Evolutionary conservation across 2,329 filamentous ascomycete species (phyloP).

Genomic region (Xylaria digitata): DNA sequence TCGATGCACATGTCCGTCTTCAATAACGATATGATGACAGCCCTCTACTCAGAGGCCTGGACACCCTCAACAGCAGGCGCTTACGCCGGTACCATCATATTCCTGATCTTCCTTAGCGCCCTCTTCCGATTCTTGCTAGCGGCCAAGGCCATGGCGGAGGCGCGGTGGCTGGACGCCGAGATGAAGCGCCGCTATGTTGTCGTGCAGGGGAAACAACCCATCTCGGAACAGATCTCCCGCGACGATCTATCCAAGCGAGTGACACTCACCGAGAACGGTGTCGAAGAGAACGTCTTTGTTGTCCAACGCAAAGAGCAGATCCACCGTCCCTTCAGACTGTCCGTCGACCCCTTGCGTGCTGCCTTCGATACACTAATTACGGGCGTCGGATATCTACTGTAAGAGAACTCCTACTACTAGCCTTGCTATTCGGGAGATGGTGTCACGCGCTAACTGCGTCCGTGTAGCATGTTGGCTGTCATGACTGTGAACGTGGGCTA

Average conservation of each 20-base stretch:
- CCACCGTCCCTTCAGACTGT: conserved; percentile 83
- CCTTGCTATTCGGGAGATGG: background rate
- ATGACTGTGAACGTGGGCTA: conserved; percentile 52
- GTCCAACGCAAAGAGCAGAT: conserved; percentile 68
- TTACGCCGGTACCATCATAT: conserved; percentile 93
- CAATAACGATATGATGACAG: conserved; percentile 61
- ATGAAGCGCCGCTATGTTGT: conserved; percentile 81
- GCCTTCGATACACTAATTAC: conserved; percentile 48
- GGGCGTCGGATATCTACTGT: conserved; percentile 51
- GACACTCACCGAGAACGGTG: conserved; percentile 77
- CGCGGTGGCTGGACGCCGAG: conserved; percentile 76
- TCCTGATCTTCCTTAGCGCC: conserved; percentile 81
- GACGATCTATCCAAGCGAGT: conserved; percentile 73
- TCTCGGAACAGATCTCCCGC: conserved; percentile 68
- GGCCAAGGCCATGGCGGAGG: conserved; percentile 70
- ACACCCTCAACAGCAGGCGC: conserved; percentile 74
- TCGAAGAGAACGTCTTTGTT: conserved; percentile 83
- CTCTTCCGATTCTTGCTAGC: conserved; percentile 78
- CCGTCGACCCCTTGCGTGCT: conserved; percentile 63
- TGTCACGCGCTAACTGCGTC: conserved; percentile 14
- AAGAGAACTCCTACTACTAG: conserved; percentile 32
- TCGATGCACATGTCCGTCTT: conserved; percentile 66
- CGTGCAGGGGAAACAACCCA: conserved; percentile 71
- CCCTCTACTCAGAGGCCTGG: conserved; percentile 74
- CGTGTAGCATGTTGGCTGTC: conserved; percentile 53